Conservation (phyloP, 2,329 filamentous ascomycete species). For the Nemania sp. region DNA sequence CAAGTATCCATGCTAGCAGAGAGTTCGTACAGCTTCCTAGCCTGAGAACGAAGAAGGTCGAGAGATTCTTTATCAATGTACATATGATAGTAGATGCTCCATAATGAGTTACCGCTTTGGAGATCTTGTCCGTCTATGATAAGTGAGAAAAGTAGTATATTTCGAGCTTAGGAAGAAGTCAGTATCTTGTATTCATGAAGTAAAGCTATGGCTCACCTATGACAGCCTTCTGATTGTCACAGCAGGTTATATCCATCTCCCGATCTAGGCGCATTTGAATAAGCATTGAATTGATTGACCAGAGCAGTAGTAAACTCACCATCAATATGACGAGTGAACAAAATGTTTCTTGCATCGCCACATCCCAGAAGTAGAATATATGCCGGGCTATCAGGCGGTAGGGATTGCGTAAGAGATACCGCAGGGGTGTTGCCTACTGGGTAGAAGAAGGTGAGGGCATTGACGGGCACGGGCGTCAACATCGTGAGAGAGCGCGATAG, state of each 20-base stretch:
- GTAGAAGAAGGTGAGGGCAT: conserved; percentile 32
- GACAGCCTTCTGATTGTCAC: conserved; percentile 63
- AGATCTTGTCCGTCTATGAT: conserved; percentile 57
- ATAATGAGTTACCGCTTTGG: conserved; percentile 53
- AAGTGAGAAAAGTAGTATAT: conserved; percentile 62
- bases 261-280: conserved; percentile 47
- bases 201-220: conserved; percentile 60
- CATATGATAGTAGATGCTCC: conserved; percentile 68
- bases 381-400: conserved; percentile 19
- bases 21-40: conserved; percentile 56
- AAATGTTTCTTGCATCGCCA: conserved; percentile 67
- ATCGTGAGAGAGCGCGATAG: conserved; percentile 18
- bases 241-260: conserved; percentile 67
- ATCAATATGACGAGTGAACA: conserved; percentile 64
- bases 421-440: conserved; percentile 40
- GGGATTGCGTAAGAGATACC: conserved; percentile 35
- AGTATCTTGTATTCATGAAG: not conserved
- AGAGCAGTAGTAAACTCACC: conserved; percentile 45
- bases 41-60: conserved; percentile 56
- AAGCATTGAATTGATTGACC: conserved; percentile 11
- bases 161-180: conserved; percentile 59
- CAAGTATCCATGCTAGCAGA: conserved; percentile 58
- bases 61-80: conserved; percentile 57
- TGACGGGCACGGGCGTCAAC: conserved; percentile 30
- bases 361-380: conserved; percentile 66